Base-by-base conservation (phyloP, 2,329 filamentous ascomycete genomes). In the Exophiala bonariae region DNA sequence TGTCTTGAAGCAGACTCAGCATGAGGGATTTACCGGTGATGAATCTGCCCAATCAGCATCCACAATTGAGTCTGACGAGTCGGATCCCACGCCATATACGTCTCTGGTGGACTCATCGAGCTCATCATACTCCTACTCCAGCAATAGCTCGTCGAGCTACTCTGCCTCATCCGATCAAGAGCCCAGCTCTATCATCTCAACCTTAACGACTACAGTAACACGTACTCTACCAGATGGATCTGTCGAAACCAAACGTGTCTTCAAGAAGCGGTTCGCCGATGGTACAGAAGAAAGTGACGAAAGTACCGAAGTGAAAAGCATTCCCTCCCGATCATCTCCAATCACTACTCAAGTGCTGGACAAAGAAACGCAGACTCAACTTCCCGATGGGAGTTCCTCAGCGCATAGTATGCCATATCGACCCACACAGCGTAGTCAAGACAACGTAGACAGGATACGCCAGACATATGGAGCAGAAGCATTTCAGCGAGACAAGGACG, bases 241-340 rank as follows among this genome's bases (percentile, higher is more conserved):
- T 0, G 65, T 82, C 2, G 76, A 77, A 7, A 83, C 77, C 0
- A 81, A 77, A 55, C 73, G 75, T 2, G 66, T 81, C 8, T 65
- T 80, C 13, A 83, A 79, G 52, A 79, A 77, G 58, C 71, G 77
- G 2, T 85, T 82, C 57, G 68, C 76, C 1, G 80, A 84, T 65
- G 81, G 81, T 0, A 70, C 73, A 3, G 81, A 83, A 58, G 80
- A 83, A 60, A 78, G 65, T 26, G 73, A 76, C 7, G 78, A 82
- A 55, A 79, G 75, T 6, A 40, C 47, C 11, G 49, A 54, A 22
- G 39, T 46, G 4, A 34, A 20, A n/a, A 46, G 42, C 32, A 14
- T 28, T 17, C n/a, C 35, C 13, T 26, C 5, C 13, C 5, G 5
- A 14, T 9, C 17, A 35, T 6, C 11, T 13, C 11, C 28, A n/a